Conservation (phyloP, 495 filamentous ascomycete genomes). For the Haplographium delicatum region DNA sequence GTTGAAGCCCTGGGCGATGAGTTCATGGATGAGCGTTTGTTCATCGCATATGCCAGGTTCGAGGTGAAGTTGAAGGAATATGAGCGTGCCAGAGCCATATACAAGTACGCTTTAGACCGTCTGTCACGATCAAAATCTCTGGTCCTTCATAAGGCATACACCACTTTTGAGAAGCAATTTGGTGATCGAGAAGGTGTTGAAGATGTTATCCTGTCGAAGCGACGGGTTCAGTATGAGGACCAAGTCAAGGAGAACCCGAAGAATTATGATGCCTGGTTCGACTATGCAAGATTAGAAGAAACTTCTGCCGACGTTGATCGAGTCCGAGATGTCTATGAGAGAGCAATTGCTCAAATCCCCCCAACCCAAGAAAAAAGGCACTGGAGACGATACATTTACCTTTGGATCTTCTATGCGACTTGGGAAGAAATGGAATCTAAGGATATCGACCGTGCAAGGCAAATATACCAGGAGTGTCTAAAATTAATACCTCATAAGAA, state of each 20-base stretch:
- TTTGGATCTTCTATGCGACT: slow-evolving; percentile 95
- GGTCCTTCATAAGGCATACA: slow-evolving; percentile 84
- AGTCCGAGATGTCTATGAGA: slow-evolving; percentile 89
- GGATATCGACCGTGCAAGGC: slow-evolving; percentile 73
- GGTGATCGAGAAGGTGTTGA: slow-evolving; percentile 92
- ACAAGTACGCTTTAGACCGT: slow-evolving; percentile 92
- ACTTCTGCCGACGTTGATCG: slow-evolving; percentile 70
- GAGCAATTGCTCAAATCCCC: slow-evolving; percentile 92
- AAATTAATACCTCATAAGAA: slow-evolving; percentile 89
- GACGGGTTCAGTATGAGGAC: slow-evolving; percentile 90
- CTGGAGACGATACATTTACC: slow-evolving; percentile 95
- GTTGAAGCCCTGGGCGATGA: slow-evolving; percentile 90
- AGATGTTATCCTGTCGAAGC: slow-evolving; percentile 90
- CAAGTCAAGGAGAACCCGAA: slow-evolving; percentile 86
- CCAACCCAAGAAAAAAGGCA: slow-evolving; percentile 96
- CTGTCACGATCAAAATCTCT: slow-evolving; percentile 83
- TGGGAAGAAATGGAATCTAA: slow-evolving; percentile 86
- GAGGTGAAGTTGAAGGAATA: slow-evolving; percentile 93
- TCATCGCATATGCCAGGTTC: slow-evolving; percentile 87
- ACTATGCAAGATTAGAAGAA: slow-evolving; percentile 90
- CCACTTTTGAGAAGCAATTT: slow-evolving; percentile 96
- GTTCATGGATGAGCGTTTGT: slow-evolving; percentile 94
- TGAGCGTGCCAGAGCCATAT: slow-evolving; percentile 92
- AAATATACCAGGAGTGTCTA: slow-evolving; percentile 86
- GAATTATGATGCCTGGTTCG: slow-evolving; percentile 96